These are phyloP conservation scores for Talaromyces atroroseus DNA, from an alignment of 2,329 filamentous ascomycete species.

Conservation along the genomic window DNA sequence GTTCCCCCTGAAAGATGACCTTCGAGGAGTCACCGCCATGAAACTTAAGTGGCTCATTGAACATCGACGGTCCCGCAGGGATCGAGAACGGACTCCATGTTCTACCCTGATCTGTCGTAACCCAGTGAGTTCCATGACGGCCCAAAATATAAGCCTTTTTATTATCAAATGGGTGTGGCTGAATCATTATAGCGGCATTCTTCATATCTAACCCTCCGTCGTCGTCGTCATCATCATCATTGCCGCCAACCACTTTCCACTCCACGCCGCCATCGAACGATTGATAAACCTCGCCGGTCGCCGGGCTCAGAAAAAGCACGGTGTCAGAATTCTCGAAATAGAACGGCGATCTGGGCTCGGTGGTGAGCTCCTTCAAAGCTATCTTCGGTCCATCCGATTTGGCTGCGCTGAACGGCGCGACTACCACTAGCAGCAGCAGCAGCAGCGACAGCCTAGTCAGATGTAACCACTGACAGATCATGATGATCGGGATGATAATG, in stretches of 20 bases:
- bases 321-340: slow-evolving; percentile 90
- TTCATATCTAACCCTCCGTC: slow-evolving; percentile 34
- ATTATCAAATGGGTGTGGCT: slow-evolving; percentile 73
- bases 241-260: slow-evolving; percentile 57
- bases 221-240: slow-evolving; percentile 52
- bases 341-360: slow-evolving; percentile 63
- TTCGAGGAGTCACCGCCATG: slow-evolving; percentile 78
- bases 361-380: slow-evolving; percentile 59
- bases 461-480: slow-evolving; percentile 42
- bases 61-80: slow-evolving; percentile 52
- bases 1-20: slow-evolving; percentile 75
- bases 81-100: slow-evolving; percentile 72
- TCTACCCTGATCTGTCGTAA: slow-evolving; percentile 75
- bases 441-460: slow-evolving; percentile 48
- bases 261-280: slow-evolving; percentile 73
- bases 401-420: slow-evolving; percentile 33
- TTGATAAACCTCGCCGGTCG: slow-evolving; percentile 63
- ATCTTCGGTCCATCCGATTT: slow-evolving; percentile 60
- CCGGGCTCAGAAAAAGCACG: slow-evolving; percentile 66
- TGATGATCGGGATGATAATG: slow-evolving; percentile 33
- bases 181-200: slow-evolving; percentile 46
- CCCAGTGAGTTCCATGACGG: slow-evolving; percentile 63
- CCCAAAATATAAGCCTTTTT: slow-evolving; percentile 77
- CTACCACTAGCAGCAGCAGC: slow-evolving; percentile 50
- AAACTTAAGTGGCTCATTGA: slow-evolving; percentile 60